Percentiles rank a stretch among this genome's conserved stretches.
Conservation (phyloP, 176 grass and related monocot species). For the Rhynchospora tenuis region DNA sequence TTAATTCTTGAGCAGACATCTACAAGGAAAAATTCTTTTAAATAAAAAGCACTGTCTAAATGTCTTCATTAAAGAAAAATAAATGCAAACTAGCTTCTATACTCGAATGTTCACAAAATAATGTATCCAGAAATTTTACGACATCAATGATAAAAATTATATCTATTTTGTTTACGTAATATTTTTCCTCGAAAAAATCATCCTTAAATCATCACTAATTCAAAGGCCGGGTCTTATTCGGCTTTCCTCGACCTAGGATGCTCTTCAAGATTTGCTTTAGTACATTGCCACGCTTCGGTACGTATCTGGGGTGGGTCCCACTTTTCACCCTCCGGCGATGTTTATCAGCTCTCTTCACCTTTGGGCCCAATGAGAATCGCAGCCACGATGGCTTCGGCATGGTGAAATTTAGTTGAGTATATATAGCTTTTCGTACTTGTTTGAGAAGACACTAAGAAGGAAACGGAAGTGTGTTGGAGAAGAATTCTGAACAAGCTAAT, state of each 20-base stretch:
- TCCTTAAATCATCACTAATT: no score
- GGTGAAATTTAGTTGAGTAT: not conserved
- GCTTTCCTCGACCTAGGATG: not conserved
- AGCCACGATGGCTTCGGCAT: not conserved
- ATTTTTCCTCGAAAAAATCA: no score
- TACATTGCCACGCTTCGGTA: slow-evolving; percentile 2
- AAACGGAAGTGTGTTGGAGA: not conserved
- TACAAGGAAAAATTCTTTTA: no score
- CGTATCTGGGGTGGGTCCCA: not conserved
- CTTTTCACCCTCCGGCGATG: not conserved
- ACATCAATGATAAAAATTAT: no score
- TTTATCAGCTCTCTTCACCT: not conserved
- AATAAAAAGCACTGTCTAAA: no score
- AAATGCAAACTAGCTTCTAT: no score
- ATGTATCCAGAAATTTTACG: no score
- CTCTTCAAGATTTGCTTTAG: not conserved
- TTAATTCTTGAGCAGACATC: no score
- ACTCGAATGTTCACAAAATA: no score
- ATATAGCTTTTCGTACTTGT: not conserved
- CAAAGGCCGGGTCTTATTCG: no score
- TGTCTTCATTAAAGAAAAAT: no score
- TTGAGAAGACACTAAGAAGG: not conserved
- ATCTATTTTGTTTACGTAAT: no score
- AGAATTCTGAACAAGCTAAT: not conserved
- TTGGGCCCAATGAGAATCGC: not conserved